These are phyloP conservation scores for Aspergillus haitiensis DNA, from an alignment of 495 filamentous ascomycete genomes.

Conservation along the genomic window DNA sequence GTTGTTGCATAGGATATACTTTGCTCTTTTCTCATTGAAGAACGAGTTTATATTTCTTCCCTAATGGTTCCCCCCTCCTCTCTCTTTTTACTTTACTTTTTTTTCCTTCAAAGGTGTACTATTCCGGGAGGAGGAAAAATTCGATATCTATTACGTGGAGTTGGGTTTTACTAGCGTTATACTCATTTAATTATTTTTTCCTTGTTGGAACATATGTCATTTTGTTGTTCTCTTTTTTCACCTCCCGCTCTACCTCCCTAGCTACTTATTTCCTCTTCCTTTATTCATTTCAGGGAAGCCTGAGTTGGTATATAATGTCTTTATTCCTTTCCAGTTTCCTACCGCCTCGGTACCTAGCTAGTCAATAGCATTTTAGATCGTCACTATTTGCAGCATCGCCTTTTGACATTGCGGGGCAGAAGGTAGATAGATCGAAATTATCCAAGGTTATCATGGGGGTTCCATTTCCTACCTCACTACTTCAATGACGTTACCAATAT, in stretches of 20 bases:
- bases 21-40: neutral
- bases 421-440: too few species aligned
- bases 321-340: neutral
- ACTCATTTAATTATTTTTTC: conserved; percentile 10
- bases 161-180: conserved; percentile 9
- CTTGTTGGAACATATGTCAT: neutral
- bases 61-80: too few species aligned
- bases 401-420: too few species aligned
- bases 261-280: neutral
- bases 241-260: too few species aligned
- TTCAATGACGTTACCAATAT: too few species aligned
- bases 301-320: conserved; percentile 1
- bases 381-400: too few species aligned
- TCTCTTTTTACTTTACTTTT: conserved; percentile 15
- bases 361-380: too few species aligned
- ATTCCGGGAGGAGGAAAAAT: conserved; percentile 14
- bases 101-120: neutral
- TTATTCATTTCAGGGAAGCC: neutral
- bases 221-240: neutral
- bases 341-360: neutral
- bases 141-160: conserved; percentile 10
- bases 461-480: too few species aligned
- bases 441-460: too few species aligned
- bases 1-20: conserved; percentile 7
- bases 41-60: conserved; percentile 13